Base-by-base conservation (phyloP, 2,329 filamentous ascomycete genomes). In the Hypoxylon sp. region DNA sequence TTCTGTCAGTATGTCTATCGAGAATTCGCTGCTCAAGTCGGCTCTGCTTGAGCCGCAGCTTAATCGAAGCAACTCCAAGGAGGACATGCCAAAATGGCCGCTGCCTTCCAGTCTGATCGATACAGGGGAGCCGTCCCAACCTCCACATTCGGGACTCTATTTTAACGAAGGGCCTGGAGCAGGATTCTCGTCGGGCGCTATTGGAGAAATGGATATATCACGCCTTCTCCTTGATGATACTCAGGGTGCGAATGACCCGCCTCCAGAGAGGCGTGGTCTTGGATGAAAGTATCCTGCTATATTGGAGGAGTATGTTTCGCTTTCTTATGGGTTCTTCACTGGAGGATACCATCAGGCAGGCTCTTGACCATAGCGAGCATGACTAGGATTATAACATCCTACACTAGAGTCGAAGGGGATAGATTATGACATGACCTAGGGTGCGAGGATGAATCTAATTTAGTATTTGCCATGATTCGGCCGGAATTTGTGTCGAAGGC, bases 191-290 rank as follows among this genome's bases (percentile, higher is more conserved):
- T 82, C 57, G 75, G 80, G 80, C 2, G 79, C 67, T 52, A 78
- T 80, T 7, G 83, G 85, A 14, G 87, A 88, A 73, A 89, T 89
- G 87, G 87, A 87, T 54, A 88, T 89, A 47, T 87, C 86, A 14
- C 82, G 87, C 11, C 79, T 90, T 1, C 75, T 89, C 2, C 79
- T 89, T n/a, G 85, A 88, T 56, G 86, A 88, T 66, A 77, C 78
- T 3, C 79, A 79, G 50, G 57, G 61, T 12, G 60, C 71, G 50
- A 68, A 65, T 25, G 75, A 77, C 27, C 54, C 70, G 8, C 46
- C 70, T 9, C 59, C 66, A 4, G 76, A 78, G 23, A 72, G 71
- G 61, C 71, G 75, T 41, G 75, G 75, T 21, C 66, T 72, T 37
- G 74, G 75, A 41, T 76, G 70, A 58, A 34, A 27, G 25, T 25